Base-by-base conservation (phyloP, 768 basidiomycete genomes). In the Kwoniella pini region DNA sequence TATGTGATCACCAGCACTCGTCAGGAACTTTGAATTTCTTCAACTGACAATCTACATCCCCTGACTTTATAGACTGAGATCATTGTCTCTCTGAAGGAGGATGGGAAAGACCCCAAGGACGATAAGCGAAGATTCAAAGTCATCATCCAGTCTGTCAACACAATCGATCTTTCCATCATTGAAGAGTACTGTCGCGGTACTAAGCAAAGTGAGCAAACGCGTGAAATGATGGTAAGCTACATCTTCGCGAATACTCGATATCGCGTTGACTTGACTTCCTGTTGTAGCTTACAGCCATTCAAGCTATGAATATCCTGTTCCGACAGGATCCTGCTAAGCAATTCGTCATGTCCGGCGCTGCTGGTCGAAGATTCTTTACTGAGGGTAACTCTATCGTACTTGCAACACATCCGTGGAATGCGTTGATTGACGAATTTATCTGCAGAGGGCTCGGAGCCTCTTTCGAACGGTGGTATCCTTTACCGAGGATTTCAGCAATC, bases 401-500 rank as follows among this genome's bases (percentile, higher is more conserved):
- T 49, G 31, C 9, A 19, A 31, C 36, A 12, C 11, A 33, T 31
- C 40, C 33, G 2, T 40, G 4, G 22, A n/a, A 10, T 63, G 33
- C 3, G 17, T 21, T n/a, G n/a, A n/a, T n/a, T n/a, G n/a, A n/a
- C n/a, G n/a, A n/a, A n/a, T 28, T 11, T 27, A 22, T 22, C 0
- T 31, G 7, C 54, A 74, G 72, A 69, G 36, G 67, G 62, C 30
- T 57, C 62, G n/a, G 40, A 52, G 2, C 63, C 66, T 3, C 67
- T 79, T 22, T 67, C 74, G 15, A 52, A 64, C 33, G 78, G 78
- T n/a, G 75, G 69, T 39, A 60, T 73, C 21, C 72, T 79, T 17
- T 75, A 75, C 57, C 63, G 68, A 24, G 78, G 78, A 2, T 77
- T 79, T 68, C 69, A 74, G 40, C 76, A 77, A 72, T 75, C 74